Evolutionary conservation across 2,329 filamentous ascomycete species (phyloP), one percentile per base, ranked within the genome.

Genomic region (Ascomycota sp.): DNA sequence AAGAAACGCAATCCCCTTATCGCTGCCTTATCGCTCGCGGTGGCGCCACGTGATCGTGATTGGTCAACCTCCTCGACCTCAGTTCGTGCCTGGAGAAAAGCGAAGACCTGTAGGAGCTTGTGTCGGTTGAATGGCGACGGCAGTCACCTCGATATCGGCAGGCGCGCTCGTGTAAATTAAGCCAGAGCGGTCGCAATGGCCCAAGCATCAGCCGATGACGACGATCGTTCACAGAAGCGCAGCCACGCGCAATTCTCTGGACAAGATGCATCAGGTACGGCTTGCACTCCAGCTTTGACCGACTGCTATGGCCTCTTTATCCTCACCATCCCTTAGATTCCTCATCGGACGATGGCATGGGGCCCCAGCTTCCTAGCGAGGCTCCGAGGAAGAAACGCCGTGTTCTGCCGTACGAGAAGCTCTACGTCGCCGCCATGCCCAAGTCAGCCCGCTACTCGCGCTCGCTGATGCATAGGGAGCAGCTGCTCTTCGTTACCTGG

Each of bases 391-490:
- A 91, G 66, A 93, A 92, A 59, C 75, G 80, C 41, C 71, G 84
- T 45, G 80, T 80, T 45, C 72, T 98, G 2, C 82, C 81, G 2
- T 86, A 93, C 59, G 86, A 95, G 57, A 92, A 89, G 53, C 73
- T 95, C 46, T 95, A 93, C 56, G 62, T 95, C 41, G 80, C 81
- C 37, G 86, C 89, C 29, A 67, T 98, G 28, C 89, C 89, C 5
- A 70, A 69, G 33, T 79, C 81, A 13, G 48, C 65, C 28, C 76
- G 81, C 31, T 98, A 98, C 57, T 92, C 79, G 37, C 92, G 84
- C 49, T 95, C 89, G 31, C 64, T 98, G 47, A 98, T 98, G 91
- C 89, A 98, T 66, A 84, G 86, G 58, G 89, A 98, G 44, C 83
- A 92, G 56, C 58, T 98, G 33, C 70, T 77, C 37, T 95, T 84